Conservation (phyloP, 169 alveolate species). For the Ichthyophthirius multifiliis region DNA sequence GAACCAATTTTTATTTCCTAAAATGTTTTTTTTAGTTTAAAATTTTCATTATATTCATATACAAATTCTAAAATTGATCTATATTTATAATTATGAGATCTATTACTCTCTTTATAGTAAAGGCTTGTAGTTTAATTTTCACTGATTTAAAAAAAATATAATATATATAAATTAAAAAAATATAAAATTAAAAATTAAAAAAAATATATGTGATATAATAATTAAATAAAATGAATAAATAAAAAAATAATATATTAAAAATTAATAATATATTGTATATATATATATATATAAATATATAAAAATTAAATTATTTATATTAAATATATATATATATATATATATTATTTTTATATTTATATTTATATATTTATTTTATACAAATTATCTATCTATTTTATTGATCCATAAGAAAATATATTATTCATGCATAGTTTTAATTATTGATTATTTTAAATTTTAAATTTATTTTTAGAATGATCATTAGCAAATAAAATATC, state of each 20-base stretch:
- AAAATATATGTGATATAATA: too few species aligned
- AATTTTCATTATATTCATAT: background rate
- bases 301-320: background rate
- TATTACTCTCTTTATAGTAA: background rate
- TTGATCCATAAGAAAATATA: background rate
- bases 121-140: background rate
- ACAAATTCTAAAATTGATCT: background rate
- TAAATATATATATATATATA: background rate
- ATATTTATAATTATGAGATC: background rate
- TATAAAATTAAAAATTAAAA: too few species aligned
- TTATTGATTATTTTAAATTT: background rate
- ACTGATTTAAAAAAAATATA: too few species aligned
- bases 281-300: too few species aligned
- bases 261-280: too few species aligned
- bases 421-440: background rate
- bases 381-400: background rate
- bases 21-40: too few species aligned
- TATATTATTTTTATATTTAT: background rate
- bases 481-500: background rate
- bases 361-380: background rate
- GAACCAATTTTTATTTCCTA: too few species aligned
- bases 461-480: background rate
- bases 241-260: too few species aligned
- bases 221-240: too few species aligned
- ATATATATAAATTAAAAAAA: too few species aligned